Base-by-base conservation (phyloP, 148 eudicot species). In the Nyssa sinensis region DNA sequence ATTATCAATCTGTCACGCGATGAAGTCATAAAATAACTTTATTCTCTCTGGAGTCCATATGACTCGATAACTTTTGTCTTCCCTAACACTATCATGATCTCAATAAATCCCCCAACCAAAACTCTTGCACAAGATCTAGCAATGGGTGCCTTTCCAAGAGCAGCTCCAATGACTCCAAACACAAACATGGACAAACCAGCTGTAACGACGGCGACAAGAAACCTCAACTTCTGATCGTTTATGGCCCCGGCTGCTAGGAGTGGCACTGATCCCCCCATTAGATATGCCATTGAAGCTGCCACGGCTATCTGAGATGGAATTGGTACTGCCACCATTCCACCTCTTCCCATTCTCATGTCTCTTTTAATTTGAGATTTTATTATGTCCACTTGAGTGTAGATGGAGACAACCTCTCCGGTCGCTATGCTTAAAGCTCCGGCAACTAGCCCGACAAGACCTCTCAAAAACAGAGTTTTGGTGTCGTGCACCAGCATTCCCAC, bases 401-500 rank as follows among this genome's bases (percentile, higher is more conserved):
- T 47, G 4, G 74, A 71, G 5, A 60, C 65, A 39, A 33, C 35
- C 17, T 59, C 74, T 0, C 57, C 74, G 12, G 63, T 24, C 27
- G 51, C 66, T 11, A 58, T 71, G 44, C 32, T 19, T 14, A 71
- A 60, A 37, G 74, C 66, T 17, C 74, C 74, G 14, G 74, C 74
- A 14, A 71, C 13, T 60, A 71, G 21, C 12, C 66, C 33, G 10
- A 37, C 12, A 2, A 71, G 19, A 10, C 74, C 35, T 0, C 66
- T 60, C 7, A 71, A 3, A n/a, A 70, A 23, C 23, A 71, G 17
- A 14, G 44, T 35, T 3, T 71, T 10, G 1, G 27, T 25, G 1
- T 59, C 39, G 5, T 5, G 31, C 2, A 17, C 7, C 1, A 21
- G 6, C 2, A 10, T 14, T 21, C 64, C 37, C n/a, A 30, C 21